These are phyloP conservation scores for Allium cepa DNA, from an alignment of 106 monocot genomes.

Conservation along the genomic window DNA sequence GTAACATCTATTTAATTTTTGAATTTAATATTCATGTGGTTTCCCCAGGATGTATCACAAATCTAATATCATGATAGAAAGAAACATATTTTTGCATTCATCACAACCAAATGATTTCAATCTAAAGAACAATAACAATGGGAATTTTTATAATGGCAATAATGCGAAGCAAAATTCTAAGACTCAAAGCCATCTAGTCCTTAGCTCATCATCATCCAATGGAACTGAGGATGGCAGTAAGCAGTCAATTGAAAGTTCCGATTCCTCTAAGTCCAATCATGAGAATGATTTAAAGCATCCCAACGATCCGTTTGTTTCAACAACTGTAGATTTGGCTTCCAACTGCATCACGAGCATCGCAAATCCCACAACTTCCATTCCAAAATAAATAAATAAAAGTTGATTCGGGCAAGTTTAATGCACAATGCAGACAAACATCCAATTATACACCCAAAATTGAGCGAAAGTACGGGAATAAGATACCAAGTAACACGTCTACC, in stretches of 20 bases:
- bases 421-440: slow-evolving; percentile 15
- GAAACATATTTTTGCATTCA: slow-evolving; percentile 3
- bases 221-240: slow-evolving; percentile 8
- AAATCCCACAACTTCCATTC: background rate
- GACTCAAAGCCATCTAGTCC: background rate
- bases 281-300: background rate
- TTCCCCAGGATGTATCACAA: background rate
- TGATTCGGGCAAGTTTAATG: background rate
- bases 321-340: background rate
- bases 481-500: too few relatives aligned
- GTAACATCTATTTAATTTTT: too few relatives aligned
- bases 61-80: slow-evolving; percentile 2
- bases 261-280: background rate
- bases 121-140: background rate
- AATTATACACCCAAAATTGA: background rate
- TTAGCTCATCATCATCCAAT: background rate
- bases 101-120: slow-evolving; percentile 7
- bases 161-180: slow-evolving; percentile 16
- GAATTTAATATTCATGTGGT: too few relatives aligned
- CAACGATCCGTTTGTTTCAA: background rate
- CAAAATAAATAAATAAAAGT: too few relatives aligned
- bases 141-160: slow-evolving; percentile 8
- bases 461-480: too few relatives aligned
- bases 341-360: background rate
- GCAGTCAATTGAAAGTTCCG: too few relatives aligned